Conservation (phyloP, 805 yeast genomes). For the Novakomyces olei region DNA sequence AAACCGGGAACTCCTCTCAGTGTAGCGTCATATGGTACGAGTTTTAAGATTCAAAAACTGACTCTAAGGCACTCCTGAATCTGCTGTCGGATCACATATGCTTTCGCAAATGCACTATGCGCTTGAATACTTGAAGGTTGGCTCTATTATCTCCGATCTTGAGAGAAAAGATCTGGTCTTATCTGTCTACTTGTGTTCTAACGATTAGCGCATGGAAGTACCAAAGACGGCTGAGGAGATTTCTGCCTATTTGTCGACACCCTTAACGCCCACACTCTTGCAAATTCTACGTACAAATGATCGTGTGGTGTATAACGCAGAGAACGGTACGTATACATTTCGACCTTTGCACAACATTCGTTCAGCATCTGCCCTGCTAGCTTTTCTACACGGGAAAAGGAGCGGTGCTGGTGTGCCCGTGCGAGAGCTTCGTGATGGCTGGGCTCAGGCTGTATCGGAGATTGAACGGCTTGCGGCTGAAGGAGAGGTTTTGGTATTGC, state of each 20-base stretch:
- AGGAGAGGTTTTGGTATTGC: conserved; percentile 35
- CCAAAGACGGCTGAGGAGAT: conserved; percentile 49
- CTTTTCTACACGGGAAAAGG: conserved; percentile 53
- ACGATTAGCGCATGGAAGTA: conserved; percentile 19
- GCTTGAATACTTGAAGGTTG: conserved; percentile 60
- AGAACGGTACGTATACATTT: conserved; percentile 50
- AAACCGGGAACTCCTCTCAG: no score
- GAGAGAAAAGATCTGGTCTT: no score
- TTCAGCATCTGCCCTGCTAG: conserved; percentile 52
- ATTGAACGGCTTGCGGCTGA: conserved; percentile 58
- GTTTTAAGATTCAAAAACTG: no score
- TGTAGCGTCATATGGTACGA: no score
- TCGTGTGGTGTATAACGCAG: conserved; percentile 46
- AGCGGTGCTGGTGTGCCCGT: conserved; percentile 77
- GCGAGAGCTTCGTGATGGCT: conserved; percentile 66
- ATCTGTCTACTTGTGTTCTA: no score
- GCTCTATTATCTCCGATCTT: conserved; percentile 7
- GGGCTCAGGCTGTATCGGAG: conserved; percentile 73
- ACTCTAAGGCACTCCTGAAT: conserved; percentile 9
- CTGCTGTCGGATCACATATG: conserved; percentile 32
- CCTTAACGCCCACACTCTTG: conserved; percentile 41
- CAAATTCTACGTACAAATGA: conserved; percentile 56
- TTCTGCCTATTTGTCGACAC: conserved; percentile 39
- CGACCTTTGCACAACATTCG: conserved; percentile 75
- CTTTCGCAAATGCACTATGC: conserved; percentile 80